Conservation (phyloP, 768 basidiomycete species). For the Asterophora lycoperdoides region DNA sequence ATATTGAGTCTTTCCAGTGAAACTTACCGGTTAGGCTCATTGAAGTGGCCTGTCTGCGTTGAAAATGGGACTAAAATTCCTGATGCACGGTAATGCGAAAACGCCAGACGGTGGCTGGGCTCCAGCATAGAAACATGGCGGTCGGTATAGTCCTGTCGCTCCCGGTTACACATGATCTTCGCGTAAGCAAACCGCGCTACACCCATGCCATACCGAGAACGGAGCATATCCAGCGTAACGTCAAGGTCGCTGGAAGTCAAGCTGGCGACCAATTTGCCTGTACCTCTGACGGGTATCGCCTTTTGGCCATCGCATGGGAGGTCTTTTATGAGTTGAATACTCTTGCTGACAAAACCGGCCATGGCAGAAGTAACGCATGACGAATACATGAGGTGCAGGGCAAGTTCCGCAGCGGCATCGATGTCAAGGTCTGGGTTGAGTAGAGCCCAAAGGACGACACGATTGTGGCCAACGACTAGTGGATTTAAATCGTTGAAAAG, state of each 20-base stretch:
- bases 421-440: conserved; percentile 18
- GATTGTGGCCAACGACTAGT: conserved; percentile 20
- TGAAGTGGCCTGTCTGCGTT: conserved; percentile 22
- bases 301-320: conserved; percentile 8
- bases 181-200: conserved; percentile 21
- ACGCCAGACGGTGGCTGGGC: conserved; percentile 31
- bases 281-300: conserved; percentile 19
- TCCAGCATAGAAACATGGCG: conserved; percentile 30
- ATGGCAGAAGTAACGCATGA: conserved; percentile 22
- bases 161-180: conserved; percentile 29
- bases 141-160: conserved; percentile 35
- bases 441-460: conserved; percentile 24
- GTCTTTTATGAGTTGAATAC: conserved; percentile 20
- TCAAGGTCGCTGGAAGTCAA: conserved; percentile 17
- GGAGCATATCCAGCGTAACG: conserved; percentile 21
- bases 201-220: conserved; percentile 20
- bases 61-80: conserved; percentile 30
- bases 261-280: conserved; percentile 19
- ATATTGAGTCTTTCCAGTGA: neutral
- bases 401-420: conserved; percentile 29
- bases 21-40: conserved; percentile 27
- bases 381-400: conserved; percentile 32
- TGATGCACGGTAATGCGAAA: conserved; percentile 23
- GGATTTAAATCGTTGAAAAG: conserved; percentile 21
- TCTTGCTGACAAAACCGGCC: conserved; percentile 23